These are phyloP conservation scores for Quercus phellos DNA, from an alignment of 331 rosid species.

Conservation along the genomic window DNA sequence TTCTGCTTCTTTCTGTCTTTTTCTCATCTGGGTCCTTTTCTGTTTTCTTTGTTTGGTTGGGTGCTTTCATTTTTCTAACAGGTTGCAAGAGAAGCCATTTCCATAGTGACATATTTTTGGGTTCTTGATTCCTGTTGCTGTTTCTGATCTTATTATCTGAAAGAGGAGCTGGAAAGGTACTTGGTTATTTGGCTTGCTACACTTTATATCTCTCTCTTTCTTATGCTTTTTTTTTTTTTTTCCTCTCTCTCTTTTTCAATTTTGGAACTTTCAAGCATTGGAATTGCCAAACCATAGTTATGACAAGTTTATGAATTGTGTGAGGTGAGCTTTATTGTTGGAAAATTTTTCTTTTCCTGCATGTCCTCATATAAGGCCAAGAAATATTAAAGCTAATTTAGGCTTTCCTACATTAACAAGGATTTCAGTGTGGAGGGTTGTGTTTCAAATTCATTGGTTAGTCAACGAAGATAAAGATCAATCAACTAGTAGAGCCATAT, in stretches of 20 bases:
- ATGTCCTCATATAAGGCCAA: background rate
- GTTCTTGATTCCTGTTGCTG: constrained; percentile 9
- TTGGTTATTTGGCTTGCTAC: constrained; percentile 17
- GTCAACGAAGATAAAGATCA: background rate
- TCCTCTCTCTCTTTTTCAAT: background rate
- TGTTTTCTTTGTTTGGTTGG: background rate
- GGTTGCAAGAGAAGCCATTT: background rate
- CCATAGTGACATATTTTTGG: background rate
- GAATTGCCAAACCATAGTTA: background rate
- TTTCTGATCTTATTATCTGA: constrained; percentile 15
- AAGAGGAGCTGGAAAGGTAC: constrained; percentile 23
- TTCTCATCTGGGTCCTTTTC: background rate
- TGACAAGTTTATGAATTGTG: background rate
- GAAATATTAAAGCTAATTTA: background rate
- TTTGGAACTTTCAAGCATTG: background rate
- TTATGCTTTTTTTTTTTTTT: background rate
- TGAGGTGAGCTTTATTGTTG: background rate
- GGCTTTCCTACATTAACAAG: background rate
- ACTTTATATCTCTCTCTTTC: constrained; percentile 1
- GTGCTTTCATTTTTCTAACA: background rate
- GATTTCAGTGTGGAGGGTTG: background rate
- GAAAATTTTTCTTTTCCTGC: background rate
- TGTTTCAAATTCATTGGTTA: background rate
- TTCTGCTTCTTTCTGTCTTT: background rate
- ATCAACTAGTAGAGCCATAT: background rate